phyloP scores from a whole-genome alignment of 2,329 filamentous ascomycete genomes.

The Cytospora mali region DNA sequence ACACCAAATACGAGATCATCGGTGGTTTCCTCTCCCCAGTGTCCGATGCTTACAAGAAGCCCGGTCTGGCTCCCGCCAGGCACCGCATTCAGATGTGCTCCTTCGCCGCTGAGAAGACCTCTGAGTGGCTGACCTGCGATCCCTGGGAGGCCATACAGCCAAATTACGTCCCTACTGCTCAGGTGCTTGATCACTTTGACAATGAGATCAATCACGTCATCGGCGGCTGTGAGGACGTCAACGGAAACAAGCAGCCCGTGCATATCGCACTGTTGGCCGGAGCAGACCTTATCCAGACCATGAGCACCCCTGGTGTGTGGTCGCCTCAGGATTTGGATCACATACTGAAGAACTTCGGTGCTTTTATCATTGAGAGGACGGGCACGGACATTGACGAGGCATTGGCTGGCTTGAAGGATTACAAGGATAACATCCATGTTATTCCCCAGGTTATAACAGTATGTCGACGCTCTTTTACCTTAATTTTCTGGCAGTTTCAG shows the following conservation, averaged over 20 bases:
- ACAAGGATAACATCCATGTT: conserved; percentile 83
- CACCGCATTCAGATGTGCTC: conserved; percentile 85
- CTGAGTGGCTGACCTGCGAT: conserved; percentile 83
- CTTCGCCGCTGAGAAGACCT: conserved; percentile 73
- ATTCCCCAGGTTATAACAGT: conserved; percentile 84
- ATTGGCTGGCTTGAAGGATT: conserved; percentile 76
- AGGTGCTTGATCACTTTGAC: conserved; percentile 84
- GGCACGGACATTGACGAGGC: conserved; percentile 90
- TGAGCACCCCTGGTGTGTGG: conserved; percentile 78
- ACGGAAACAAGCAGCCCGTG: conserved; percentile 68
- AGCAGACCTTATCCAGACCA: conserved; percentile 73
- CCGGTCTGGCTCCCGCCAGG: conserved; percentile 71
- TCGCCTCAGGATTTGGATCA: conserved; percentile 81
- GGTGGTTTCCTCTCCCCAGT: conserved; percentile 85
- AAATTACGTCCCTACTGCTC: conserved; percentile 84
- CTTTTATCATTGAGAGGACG: conserved; percentile 83
- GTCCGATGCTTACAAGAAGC: conserved; percentile 71
- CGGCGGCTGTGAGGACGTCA: conserved; percentile 70
- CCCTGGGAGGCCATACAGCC: conserved; percentile 86
- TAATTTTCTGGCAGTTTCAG: background rate
- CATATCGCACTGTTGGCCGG: conserved; percentile 80
- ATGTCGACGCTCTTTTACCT: conserved; percentile 60
- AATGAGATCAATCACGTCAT: conserved; percentile 82
- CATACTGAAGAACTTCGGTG: conserved; percentile 81
- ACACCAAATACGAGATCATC: conserved; percentile 71